A percentile compares a stretch with the other conserved stretches of the same genome.
phyloP scores from a whole-genome alignment of 768 basidiomycete genomes.

The Naganishia randhawae region DNA sequence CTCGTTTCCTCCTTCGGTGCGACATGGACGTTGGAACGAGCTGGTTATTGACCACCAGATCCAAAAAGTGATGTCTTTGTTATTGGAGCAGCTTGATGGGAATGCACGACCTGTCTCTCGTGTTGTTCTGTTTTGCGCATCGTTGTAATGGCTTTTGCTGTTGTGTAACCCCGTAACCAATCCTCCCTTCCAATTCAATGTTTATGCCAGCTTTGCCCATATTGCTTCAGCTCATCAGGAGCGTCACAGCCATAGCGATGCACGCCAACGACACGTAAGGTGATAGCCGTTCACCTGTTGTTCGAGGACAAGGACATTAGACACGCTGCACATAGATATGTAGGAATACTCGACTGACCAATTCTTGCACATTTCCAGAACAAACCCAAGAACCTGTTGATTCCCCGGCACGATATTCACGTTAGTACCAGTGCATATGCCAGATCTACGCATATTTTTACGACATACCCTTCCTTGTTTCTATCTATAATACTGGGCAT shows the following conservation, averaged over 20 bases:
- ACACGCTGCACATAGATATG: background rate
- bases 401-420: background rate
- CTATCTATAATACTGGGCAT: conserved; percentile 85
- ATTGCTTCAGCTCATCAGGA: conserved; percentile 51
- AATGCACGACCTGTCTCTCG: background rate
- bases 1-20: too few relatives aligned
- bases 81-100: too few relatives aligned
- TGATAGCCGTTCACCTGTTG: conserved; percentile 82
- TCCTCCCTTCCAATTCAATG: background rate
- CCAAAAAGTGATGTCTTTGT: too few relatives aligned
- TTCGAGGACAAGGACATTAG: background rate
- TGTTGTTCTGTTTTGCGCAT: background rate
- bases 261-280: conserved; percentile 94
- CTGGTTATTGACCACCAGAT: too few relatives aligned
- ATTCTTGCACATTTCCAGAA: conserved; percentile 96
- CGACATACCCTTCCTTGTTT: conserved; percentile 82
- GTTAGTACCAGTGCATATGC: conserved; percentile 11
- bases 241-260: conserved; percentile 80
- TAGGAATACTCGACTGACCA: conserved; percentile 57
- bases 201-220: background rate
- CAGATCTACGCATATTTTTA: background rate
- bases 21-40: too few relatives aligned
- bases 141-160: background rate
- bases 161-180: background rate
- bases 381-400: conserved; percentile 73